Conservation (phyloP, 2,329 filamentous ascomycete species). For the Epicoccum nigrum region DNA sequence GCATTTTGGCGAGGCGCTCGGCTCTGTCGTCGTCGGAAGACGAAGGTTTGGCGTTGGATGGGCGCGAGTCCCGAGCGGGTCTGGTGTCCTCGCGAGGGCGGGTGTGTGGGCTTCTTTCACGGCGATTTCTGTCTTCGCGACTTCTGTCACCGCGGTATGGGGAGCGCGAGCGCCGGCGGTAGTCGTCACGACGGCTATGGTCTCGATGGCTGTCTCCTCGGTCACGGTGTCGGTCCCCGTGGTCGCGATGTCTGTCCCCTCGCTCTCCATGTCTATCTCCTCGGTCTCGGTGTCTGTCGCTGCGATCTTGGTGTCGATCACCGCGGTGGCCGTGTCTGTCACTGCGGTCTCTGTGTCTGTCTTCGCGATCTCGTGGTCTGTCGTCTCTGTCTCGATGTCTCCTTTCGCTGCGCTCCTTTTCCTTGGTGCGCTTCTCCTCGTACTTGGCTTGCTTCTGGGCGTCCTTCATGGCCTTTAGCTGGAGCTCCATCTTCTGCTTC, state of each 20-base stretch:
- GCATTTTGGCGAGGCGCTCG: constrained; percentile 44
- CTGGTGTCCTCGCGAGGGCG: not conserved
- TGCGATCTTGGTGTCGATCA: not conserved
- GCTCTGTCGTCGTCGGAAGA: constrained; percentile 26
- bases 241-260: constrained; percentile 25
- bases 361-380: not conserved
- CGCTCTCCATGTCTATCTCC: not conserved
- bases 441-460: constrained; percentile 51
- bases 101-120: not conserved
- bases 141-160: constrained; percentile 31
- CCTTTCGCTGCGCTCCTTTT: constrained; percentile 54
- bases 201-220: constrained; percentile 19
- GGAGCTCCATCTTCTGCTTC: constrained; percentile 70
- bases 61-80: too few species aligned
- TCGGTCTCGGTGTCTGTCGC: not conserved
- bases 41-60: not conserved
- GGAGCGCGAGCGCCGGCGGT: constrained; percentile 32
- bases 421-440: constrained; percentile 41
- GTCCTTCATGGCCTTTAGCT: constrained; percentile 68
- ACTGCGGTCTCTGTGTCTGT: not conserved
- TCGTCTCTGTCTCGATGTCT: constrained; percentile 50
- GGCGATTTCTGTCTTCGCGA: constrained; percentile 17
- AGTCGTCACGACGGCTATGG: constrained; percentile 37
- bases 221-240: not conserved
- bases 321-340: not conserved